Percentiles rank a stretch among this genome's conserved stretches.
These are phyloP conservation scores for Globisporangium alternatum DNA, from an alignment of 352 stramenopile genomes.

Conservation along the genomic window DNA sequence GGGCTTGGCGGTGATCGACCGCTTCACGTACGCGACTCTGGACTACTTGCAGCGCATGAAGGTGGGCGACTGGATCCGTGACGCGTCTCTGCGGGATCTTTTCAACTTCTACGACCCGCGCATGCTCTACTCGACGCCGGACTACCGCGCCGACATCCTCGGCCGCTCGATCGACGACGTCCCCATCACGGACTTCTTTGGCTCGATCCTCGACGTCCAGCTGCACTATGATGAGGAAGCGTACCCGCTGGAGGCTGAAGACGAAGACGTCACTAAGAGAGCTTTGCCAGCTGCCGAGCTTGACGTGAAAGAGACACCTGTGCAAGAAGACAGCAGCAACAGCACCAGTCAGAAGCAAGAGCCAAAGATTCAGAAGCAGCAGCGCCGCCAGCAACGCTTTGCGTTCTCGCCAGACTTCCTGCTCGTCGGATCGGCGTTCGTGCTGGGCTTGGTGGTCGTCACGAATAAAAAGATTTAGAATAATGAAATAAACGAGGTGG, in stretches of 20 bases:
- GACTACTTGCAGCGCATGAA: constrained; percentile 88
- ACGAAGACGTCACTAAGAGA: not conserved
- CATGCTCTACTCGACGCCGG: constrained; percentile 80
- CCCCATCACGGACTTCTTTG: constrained; percentile 88
- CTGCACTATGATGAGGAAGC: constrained; percentile 69
- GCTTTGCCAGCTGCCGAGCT: not conserved
- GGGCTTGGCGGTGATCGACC: constrained; percentile 85
- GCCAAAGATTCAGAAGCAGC: not conserved
- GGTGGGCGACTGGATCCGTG: constrained; percentile 66
- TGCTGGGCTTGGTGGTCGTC: constrained; percentile 28
- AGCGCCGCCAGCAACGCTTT: constrained; percentile 23
- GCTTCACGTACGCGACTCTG: constrained; percentile 87
- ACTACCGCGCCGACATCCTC: constrained; percentile 75
- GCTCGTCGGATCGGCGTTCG: constrained; percentile 17
- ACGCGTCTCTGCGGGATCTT: constrained; percentile 59
- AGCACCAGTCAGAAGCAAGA: not conserved
- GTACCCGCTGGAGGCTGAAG: constrained; percentile 49
- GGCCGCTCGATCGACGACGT: constrained; percentile 65
- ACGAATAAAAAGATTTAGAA: constrained; percentile 42
- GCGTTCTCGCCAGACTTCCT: constrained; percentile 51
- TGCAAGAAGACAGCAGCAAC: not conserved
- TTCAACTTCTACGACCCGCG: constrained; percentile 84
- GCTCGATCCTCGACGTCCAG: constrained; percentile 80
- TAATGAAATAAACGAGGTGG: constrained; percentile 2
- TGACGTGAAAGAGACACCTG: not conserved